phyloP scores from a whole-genome alignment of 306 rosid genomes.

The Geum urbanum region DNA sequence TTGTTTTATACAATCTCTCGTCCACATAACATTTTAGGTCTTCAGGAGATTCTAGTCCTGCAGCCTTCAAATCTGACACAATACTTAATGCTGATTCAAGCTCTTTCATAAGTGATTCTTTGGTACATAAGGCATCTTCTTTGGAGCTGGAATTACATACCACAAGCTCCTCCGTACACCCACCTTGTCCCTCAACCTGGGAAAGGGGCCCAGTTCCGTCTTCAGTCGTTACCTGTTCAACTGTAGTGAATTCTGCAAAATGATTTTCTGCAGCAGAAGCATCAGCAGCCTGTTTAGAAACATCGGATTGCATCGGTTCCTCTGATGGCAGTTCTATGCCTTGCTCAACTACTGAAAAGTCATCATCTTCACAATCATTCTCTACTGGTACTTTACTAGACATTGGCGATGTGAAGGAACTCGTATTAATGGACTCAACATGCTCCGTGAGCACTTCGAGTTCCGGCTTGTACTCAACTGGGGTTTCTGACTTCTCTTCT shows the following conservation, averaged over 20 bases:
- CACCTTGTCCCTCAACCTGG: slow-evolving; percentile 31
- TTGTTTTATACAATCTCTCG: slow-evolving; percentile 24
- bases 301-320: slow-evolving; percentile 35
- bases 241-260: slow-evolving; percentile 28
- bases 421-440: slow-evolving; percentile 30
- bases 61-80: slow-evolving; percentile 51
- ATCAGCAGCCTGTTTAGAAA: slow-evolving; percentile 33
- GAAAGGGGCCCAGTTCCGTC: slow-evolving; percentile 24
- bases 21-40: slow-evolving; percentile 33
- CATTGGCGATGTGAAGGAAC: slow-evolving; percentile 24
- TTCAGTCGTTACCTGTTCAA: slow-evolving; percentile 30
- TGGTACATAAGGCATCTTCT: slow-evolving; percentile 36
- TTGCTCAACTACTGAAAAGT: slow-evolving; percentile 49
- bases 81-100: slow-evolving; percentile 64
- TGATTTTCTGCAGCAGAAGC: slow-evolving; percentile 29
- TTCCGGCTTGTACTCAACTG: slow-evolving; percentile 34
- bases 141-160: slow-evolving; percentile 27
- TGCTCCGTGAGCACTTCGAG: slow-evolving; percentile 38
- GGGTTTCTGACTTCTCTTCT: slow-evolving; percentile 34
- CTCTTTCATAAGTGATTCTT: slow-evolving; percentile 68
- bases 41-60: slow-evolving; percentile 59
- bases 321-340: slow-evolving; percentile 43
- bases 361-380: slow-evolving; percentile 36
- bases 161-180: slow-evolving; percentile 26
- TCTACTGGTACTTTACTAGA: slow-evolving; percentile 29